These are phyloP conservation scores for Trichoderma cornu-damae DNA, from an alignment of 2,329 filamentous ascomycete species.

Conservation along the genomic window DNA sequence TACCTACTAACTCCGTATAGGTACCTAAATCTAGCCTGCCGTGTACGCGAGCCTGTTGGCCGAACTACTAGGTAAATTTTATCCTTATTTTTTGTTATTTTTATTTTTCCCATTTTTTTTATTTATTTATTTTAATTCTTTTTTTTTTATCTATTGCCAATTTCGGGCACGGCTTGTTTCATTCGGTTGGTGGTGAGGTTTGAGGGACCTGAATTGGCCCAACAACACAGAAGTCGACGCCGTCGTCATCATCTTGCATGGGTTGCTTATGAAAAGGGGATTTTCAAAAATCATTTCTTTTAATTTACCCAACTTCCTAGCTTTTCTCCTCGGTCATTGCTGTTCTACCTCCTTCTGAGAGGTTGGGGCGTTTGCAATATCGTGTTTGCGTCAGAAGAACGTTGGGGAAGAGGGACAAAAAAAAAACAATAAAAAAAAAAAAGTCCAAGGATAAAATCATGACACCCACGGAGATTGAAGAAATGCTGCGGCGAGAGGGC, in stretches of 20 bases:
- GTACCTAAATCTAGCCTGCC: not conserved
- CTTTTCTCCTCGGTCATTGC: not conserved
- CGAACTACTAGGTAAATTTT: no score
- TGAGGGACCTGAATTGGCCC: not conserved
- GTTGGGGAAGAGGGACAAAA: not conserved
- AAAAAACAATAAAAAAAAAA: no score
- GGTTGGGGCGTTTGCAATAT: not conserved
- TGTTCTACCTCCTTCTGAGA: not conserved
- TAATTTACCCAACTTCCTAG: not conserved
- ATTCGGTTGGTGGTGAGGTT: slow-evolving; percentile 2
- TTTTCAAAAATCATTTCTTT: not conserved
- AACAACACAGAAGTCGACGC: not conserved
- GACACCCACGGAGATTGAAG: slow-evolving; percentile 36
- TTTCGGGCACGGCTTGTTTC: slow-evolving; percentile 3
- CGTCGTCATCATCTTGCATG: slow-evolving; percentile 11
- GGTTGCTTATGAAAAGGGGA: not conserved
- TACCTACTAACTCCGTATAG: no score
- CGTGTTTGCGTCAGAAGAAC: not conserved
- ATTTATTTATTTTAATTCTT: no score
- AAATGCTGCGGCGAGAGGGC: slow-evolving; percentile 34
- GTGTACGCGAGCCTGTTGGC: not conserved
- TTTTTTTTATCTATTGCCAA: not conserved
- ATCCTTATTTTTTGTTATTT: no score
- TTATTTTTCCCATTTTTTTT: no score
- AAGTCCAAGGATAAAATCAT: slow-evolving; percentile 7